Evolutionary conservation across 2,329 filamentous ascomycete genomes (phyloP).

Genomic region (Juglanconis sp.): DNA sequence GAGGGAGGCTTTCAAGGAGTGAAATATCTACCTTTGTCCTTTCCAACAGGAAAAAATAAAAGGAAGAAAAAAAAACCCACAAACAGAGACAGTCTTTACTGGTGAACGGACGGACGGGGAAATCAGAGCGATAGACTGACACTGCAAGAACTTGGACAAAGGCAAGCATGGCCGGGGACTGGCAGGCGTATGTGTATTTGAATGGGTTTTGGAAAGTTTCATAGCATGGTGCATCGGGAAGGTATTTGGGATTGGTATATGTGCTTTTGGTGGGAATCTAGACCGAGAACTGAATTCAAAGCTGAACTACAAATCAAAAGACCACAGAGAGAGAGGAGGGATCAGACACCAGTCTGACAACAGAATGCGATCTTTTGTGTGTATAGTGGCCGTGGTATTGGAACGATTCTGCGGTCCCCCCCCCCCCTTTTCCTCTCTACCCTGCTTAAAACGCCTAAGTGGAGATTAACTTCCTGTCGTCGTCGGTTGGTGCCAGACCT

Average conservation of each 20-base stretch:
- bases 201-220: background rate
- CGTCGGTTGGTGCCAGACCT: background rate
- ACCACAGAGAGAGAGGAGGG: background rate
- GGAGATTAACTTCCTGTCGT: background rate
- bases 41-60: background rate
- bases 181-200: no score
- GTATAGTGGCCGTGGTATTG: no score
- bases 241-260: background rate
- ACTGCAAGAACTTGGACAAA: no score
- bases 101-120: no score
- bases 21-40: background rate
- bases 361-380: no score
- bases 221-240: constrained; percentile 1
- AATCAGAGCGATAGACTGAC: no score
- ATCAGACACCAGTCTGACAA: no score
- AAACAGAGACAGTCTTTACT: background rate
- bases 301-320: background rate
- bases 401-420: no score
- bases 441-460: background rate
- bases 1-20: constrained; percentile 55
- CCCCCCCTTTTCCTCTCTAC: no score
- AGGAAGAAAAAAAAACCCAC: background rate
- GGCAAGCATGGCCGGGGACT: no score
- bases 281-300: background rate
- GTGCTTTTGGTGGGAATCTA: background rate